Evolutionary conservation across 495 filamentous ascomycete species (phyloP).

Genomic region (Aspergillus cavernicola): DNA sequence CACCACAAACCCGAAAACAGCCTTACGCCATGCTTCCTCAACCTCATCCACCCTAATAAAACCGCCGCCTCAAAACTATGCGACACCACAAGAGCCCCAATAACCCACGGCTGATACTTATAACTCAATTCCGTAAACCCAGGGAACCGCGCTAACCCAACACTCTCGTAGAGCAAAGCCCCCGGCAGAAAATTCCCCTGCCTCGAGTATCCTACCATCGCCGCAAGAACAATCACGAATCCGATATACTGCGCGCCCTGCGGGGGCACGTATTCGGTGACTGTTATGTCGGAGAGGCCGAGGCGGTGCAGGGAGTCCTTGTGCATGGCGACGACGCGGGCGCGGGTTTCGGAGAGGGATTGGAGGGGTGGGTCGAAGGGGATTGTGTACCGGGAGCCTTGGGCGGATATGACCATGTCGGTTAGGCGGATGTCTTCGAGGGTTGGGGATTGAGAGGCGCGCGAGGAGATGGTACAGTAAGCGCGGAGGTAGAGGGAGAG

Average conservation of each 20-base stretch:
- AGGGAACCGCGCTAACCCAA: slow-evolving; percentile 41
- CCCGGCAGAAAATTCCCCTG: slow-evolving; percentile 54
- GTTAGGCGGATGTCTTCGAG: slow-evolving; percentile 58
- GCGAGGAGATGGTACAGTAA: slow-evolving; percentile 48
- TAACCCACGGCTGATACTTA: slow-evolving; percentile 42
- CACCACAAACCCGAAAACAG: slow-evolving; percentile 54
- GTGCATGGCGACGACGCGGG: slow-evolving; percentile 66
- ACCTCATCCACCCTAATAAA: slow-evolving; percentile 49
- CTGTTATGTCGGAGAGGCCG: slow-evolving; percentile 49
- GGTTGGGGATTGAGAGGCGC: slow-evolving; percentile 44
- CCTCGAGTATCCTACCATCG: slow-evolving; percentile 40
- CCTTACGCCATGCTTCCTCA: slow-evolving; percentile 56
- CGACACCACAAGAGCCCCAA: slow-evolving; percentile 43
- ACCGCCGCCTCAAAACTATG: slow-evolving; percentile 52
- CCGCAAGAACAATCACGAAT: slow-evolving; percentile 44
- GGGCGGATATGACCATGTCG: slow-evolving; percentile 50
- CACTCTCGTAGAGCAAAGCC: slow-evolving; percentile 46
- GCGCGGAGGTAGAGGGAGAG: slow-evolving; percentile 64
- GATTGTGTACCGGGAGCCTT: slow-evolving; percentile 49
- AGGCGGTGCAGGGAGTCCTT: slow-evolving; percentile 51
- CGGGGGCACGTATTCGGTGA: slow-evolving; percentile 54
- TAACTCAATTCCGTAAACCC: slow-evolving; percentile 50
- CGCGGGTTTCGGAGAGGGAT: slow-evolving; percentile 56
- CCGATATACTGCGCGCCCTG: slow-evolving; percentile 32
- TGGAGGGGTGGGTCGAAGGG: slow-evolving; percentile 61